Evolutionary conservation across 768 basidiomycete genomes (phyloP).

Genomic region (Cubamyces sp.): DNA sequence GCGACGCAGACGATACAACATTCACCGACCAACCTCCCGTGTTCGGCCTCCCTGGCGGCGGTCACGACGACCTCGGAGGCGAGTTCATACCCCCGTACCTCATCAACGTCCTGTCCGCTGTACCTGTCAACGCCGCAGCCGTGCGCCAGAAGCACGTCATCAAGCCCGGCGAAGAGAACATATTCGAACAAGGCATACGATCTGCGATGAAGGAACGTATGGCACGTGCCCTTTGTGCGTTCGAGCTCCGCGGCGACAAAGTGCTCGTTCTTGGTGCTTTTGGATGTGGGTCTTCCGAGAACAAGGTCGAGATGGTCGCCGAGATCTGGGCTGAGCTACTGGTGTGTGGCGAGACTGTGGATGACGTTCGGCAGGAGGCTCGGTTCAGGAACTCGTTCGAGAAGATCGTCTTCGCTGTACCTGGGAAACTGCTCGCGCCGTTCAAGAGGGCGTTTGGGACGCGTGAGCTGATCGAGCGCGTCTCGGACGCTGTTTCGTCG

Average conservation of each 20-base stretch:
- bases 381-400: slow-evolving; percentile 47
- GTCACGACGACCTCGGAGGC: slow-evolving; percentile 29
- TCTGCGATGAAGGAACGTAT: slow-evolving; percentile 51
- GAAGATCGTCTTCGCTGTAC: slow-evolving; percentile 47
- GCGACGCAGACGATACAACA: slow-evolving; percentile 34
- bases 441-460: slow-evolving; percentile 47
- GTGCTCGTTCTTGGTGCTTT: slow-evolving; percentile 49
- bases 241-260: slow-evolving; percentile 45
- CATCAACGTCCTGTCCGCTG: slow-evolving; percentile 45
- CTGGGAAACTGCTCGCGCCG: slow-evolving; percentile 39
- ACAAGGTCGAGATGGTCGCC: slow-evolving; percentile 46
- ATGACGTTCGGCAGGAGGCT: slow-evolving; percentile 30
- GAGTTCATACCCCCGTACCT: slow-evolving; percentile 43
- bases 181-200: slow-evolving; percentile 45
- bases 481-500: slow-evolving; percentile 22
- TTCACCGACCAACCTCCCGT: slow-evolving; percentile 9
- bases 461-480: slow-evolving; percentile 43
- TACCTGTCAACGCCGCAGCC: slow-evolving; percentile 48
- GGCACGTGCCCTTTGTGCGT: slow-evolving; percentile 49
- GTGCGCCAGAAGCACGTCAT: slow-evolving; percentile 44
- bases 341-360: slow-evolving; percentile 37
- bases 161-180: slow-evolving; percentile 36
- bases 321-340: slow-evolving; percentile 52
- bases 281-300: slow-evolving; percentile 48
- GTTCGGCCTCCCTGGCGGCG: neutral